Evolutionary conservation across 371 early-diverging fungal genomes (phyloP), one percentile per base, ranked within the genome.

Genomic region (Nosema granulosis): DNA sequence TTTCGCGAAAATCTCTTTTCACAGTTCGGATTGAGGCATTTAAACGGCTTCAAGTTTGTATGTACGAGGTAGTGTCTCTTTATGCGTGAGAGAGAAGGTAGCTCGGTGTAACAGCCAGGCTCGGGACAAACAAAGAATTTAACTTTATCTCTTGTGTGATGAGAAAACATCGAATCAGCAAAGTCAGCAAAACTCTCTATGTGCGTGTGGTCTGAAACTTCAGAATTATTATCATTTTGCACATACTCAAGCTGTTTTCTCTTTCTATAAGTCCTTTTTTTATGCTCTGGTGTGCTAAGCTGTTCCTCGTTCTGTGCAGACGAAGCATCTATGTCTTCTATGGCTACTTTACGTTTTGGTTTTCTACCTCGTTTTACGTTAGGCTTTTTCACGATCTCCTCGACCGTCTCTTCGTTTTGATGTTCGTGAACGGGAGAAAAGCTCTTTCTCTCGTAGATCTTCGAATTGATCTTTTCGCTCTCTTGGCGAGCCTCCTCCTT

Each of bases 41-140:
- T 84, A 69, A 83, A 86, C 22, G 85, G 85, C 58, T 85, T 85
- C 6, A 75, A 58, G 24, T 75, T 82, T 24, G 87, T 86, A 63
- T 86, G 87, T 0, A 86, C 77, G 38, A 85, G 81, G 63, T 84
- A 86, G 62, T 86, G 87, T 67, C 87, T 75, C 71, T 83, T 80
- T 22, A 84, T 81, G 66, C 85, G 38, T 63, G 81, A 80, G 9
- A 85, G 50, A 20, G 82, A 78, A 31, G 87, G 85, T 72, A 86
- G 81, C 31, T 57, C 77, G 62, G 79, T 81, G 0, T 28, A 28
- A 75, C 87, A 86, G 11, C 74, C 80, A n/a, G 56, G 32, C 29
- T 74, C 66, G 12, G 82, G 80, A 66, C 87, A 86, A 16, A 35
- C 52, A 65, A 70, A 86, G 37, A 78, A 26, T 54, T 74, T 74